Conservation (phyloP, 1,284 basidiomycete species). For the Xerocomus amazonicus region DNA sequence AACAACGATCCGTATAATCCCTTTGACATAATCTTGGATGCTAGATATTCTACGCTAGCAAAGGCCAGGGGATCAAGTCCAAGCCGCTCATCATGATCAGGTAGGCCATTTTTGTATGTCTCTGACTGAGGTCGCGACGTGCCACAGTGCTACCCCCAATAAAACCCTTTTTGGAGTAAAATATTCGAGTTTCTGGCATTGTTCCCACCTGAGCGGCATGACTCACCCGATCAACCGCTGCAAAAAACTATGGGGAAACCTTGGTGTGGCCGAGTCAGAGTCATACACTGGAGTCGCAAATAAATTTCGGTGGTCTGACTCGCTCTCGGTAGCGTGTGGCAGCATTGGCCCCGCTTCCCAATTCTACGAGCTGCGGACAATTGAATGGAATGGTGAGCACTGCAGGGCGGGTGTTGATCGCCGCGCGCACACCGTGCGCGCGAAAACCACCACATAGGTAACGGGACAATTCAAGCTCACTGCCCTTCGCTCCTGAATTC, state of each 20-base stretch:
- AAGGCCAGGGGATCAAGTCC: slow-evolving; percentile 43
- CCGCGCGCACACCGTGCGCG: background rate
- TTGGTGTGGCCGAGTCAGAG: slow-evolving; percentile 12
- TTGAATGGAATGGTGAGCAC: slow-evolving; percentile 18
- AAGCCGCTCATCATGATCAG: slow-evolving; percentile 10
- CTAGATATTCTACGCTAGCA: slow-evolving; percentile 43
- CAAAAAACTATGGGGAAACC: slow-evolving; percentile 10
- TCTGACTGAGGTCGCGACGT: no score
- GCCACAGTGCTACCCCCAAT: slow-evolving; percentile 49
- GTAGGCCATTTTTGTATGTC: no score
- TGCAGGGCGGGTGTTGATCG: slow-evolving; percentile 6
- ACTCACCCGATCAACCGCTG: slow-evolving; percentile 15
- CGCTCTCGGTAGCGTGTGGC: slow-evolving; percentile 1
- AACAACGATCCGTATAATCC: slow-evolving; percentile 38
- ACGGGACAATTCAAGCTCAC: slow-evolving; percentile 14
- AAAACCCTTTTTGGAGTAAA: slow-evolving; percentile 43
- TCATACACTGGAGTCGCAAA: background rate
- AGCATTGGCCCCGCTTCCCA: slow-evolving; percentile 5
- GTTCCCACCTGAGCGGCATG: slow-evolving; percentile 11
- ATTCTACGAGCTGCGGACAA: slow-evolving; percentile 15
- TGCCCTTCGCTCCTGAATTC: background rate
- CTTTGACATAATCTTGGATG: slow-evolving; percentile 47
- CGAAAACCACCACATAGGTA: no score
- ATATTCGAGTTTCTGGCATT: slow-evolving; percentile 5
- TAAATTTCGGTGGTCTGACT: slow-evolving; percentile 2